Percentiles rank a stretch among this genome's conserved stretches.
Evolutionary conservation across 2,329 filamentous ascomycete genomes (phyloP).

Genomic region (Ramularia collo-cygni): DNA sequence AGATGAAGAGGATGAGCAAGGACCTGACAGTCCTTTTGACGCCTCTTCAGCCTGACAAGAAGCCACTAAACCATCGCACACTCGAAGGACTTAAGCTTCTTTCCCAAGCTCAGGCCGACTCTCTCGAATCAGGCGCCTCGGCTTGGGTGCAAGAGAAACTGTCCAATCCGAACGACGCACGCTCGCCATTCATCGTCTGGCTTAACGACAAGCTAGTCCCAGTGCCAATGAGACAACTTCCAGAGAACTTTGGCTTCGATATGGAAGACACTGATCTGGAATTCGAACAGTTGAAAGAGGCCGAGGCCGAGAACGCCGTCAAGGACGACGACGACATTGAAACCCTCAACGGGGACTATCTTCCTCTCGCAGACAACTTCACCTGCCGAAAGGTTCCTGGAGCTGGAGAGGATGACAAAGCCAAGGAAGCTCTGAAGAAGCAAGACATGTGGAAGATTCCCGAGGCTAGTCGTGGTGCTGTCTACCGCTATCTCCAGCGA

Average conservation of each 20-base stretch:
- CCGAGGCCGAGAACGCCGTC: constrained; percentile 52
- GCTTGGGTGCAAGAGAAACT: constrained; percentile 28
- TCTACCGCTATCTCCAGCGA: constrained; percentile 61
- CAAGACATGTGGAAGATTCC: constrained; percentile 58
- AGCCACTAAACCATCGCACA: constrained; percentile 47
- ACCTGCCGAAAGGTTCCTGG: constrained; percentile 25
- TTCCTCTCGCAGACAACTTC: constrained; percentile 35
- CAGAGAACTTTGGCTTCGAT: constrained; percentile 47
- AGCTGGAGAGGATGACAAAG: constrained; percentile 27
- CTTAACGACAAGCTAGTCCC: constrained; percentile 46
- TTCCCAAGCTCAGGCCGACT: constrained; percentile 55
- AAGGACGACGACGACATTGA: constrained; percentile 34
- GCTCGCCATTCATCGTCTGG: constrained; percentile 47
- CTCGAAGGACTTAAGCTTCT: constrained; percentile 54
- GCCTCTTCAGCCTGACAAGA: constrained; percentile 35
- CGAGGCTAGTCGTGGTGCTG: constrained; percentile 48
- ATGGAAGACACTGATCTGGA: constrained; percentile 56
- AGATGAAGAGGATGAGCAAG: constrained; percentile 39
- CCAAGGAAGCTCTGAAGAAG: constrained; percentile 34
- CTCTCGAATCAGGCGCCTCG: constrained; percentile 47
- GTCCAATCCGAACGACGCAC: constrained; percentile 16
- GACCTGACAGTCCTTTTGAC: constrained; percentile 37
- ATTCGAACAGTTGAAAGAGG: constrained; percentile 53
- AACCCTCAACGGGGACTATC: constrained; percentile 29
- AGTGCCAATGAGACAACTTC: constrained; percentile 39